Evolutionary conservation across 139 green algal genomes (phyloP), one percentile per base, ranked within the genome.

Genomic region (Chlorella sorokiniana): DNA sequence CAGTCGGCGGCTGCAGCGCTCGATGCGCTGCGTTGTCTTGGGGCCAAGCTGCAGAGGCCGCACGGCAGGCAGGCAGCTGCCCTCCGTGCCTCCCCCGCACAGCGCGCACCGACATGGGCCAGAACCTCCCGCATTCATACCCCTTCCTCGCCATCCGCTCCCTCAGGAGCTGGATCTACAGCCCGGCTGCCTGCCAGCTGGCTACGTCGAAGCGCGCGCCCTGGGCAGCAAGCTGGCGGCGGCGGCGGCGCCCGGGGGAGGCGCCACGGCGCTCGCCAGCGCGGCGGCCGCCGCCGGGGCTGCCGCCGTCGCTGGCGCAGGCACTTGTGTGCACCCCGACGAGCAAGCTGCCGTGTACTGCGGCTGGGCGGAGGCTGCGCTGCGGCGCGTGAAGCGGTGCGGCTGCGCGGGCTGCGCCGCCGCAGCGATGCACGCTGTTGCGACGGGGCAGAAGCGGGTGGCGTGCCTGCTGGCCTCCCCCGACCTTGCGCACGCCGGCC

Each of bases 321-420:
- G 18, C 56, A 33, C 23, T 10, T 65, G 56, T 31, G 56, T 65
- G 56, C 56, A 65, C 56, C 90, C 91, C 27, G 91, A 91, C 35
- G 92, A 96, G 82, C 87, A 94, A 78, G 90, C 91, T 4, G 87
- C 88, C 45, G 70, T 95, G 31, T 94, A 91, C 70, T 90, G 81
- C 63, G 91, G 88, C 59, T 95, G 90, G 91, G 88, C 90, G 1
- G 90, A 95, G 67, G 89, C 87, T 38, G 88, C 92, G 41, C 71
- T 94, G 84, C 81, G 92, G 41, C 93, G 93, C 81, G 90, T 91
- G 79, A 87, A 86, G 61, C 79, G 62, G 35, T 96, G 93, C 87
- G 85, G 70, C 22, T 96, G 93, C 83, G 67, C 84, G 0, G 91
- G 89, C 25, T 96, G 92, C 65, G 86, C 88, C 22, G 83, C 89